phyloP scores from a whole-genome alignment of 441 rosid species.

The Capsella rubella region DNA sequence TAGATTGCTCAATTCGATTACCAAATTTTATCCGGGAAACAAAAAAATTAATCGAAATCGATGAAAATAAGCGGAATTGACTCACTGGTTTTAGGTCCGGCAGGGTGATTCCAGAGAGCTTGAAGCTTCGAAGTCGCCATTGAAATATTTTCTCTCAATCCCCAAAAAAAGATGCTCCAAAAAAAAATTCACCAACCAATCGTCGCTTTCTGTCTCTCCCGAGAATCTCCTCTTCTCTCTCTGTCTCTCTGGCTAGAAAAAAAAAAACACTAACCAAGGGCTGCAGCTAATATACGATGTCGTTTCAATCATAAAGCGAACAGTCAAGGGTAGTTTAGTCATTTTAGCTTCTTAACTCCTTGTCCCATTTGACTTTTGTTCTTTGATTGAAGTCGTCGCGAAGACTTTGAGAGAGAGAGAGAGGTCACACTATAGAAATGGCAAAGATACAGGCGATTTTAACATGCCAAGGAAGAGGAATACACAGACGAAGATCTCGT shows the following conservation, averaged over 20 bases:
- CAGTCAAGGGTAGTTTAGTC: constrained; percentile 19
- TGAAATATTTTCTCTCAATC: neutral
- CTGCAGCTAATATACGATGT: neutral
- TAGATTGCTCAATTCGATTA: constrained; percentile 24
- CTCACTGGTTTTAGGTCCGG: constrained; percentile 81
- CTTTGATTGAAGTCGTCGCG: constrained; percentile 22
- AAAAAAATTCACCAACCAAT: constrained; percentile 8
- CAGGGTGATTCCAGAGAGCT: constrained; percentile 78
- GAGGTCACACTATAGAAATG: neutral
- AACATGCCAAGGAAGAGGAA: constrained; percentile 31
- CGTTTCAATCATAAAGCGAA: neutral
- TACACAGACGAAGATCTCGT: constrained; percentile 27
- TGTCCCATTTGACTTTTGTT: neutral
- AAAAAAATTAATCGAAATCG: neutral
- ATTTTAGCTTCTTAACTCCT: neutral
- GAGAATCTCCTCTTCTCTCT: constrained; percentile 26
- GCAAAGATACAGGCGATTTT: constrained; percentile 16
- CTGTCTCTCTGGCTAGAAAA: neutral
- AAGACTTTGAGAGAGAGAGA: constrained; percentile 14
- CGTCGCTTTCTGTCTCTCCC: constrained; percentile 23
- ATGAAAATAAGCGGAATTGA: neutral
- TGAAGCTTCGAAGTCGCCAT: constrained; percentile 62
- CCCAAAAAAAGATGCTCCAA: constrained; percentile 2
- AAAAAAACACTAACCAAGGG: neutral
- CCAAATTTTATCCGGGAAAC: neutral